phyloP scores from a whole-genome alignment of 805 yeast genomes.

The Myxozyma neotropica region DNA sequence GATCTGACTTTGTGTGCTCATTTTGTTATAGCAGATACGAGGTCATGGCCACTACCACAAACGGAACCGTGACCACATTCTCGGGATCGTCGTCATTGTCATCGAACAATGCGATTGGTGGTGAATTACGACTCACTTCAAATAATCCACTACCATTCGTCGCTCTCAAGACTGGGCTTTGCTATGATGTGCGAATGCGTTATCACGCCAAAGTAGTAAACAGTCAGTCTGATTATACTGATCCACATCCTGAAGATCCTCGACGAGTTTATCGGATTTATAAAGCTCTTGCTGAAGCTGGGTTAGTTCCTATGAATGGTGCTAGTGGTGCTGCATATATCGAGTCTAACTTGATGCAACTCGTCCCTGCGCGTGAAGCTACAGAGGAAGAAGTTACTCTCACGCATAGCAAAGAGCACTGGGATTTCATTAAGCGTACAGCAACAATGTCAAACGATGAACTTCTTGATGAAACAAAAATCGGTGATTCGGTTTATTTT shows the following conservation, averaged over 20 bases:
- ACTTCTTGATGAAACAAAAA: conserved; percentile 78
- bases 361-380: conserved; percentile 90
- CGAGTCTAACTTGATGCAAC: conserved; percentile 77
- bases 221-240: conserved; percentile 88
- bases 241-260: conserved; percentile 99
- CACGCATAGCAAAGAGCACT: conserved; percentile 83
- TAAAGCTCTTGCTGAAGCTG: conserved; percentile 91
- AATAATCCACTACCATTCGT: conserved; percentile 27
- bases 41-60: neutral
- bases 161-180: conserved; percentile 75
- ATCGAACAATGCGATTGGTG: neutral
- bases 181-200: conserved; percentile 96
- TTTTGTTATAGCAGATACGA: no score
- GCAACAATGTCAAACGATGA: conserved; percentile 75
- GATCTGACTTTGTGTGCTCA: no score
- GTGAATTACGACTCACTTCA: neutral
- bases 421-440: conserved; percentile 73
- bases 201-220: conserved; percentile 95
- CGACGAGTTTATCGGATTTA: conserved; percentile 92
- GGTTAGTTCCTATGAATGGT: conserved; percentile 77
- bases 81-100: neutral
- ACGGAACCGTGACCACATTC: conserved; percentile 3
- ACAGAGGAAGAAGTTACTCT: conserved; percentile 77
- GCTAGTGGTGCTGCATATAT: conserved; percentile 71
- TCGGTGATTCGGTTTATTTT: conserved; percentile 92